Evolutionary conservation across 352 stramenopile genomes (phyloP).

Genomic region (Phytophthora fragariae): DNA sequence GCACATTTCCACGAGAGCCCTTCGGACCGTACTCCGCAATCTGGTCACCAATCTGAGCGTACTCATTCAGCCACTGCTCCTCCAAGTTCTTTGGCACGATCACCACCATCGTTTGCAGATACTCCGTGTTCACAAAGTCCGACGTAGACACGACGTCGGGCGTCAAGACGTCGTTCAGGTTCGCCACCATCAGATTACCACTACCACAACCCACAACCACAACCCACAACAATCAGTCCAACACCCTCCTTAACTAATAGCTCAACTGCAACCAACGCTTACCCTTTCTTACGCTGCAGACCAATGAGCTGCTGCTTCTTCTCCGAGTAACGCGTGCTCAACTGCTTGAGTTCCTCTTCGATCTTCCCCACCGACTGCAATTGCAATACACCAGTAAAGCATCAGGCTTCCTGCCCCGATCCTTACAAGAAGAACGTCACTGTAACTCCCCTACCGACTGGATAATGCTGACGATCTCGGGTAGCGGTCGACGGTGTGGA

Average conservation of each 20-base stretch:
- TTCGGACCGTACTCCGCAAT: slow-evolving; percentile 93
- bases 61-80: slow-evolving; percentile 90
- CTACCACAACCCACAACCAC: slow-evolving; percentile 32
- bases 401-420: neutral
- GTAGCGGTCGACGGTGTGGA: slow-evolving; percentile 94
- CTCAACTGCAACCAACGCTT: neutral
- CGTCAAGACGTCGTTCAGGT: slow-evolving; percentile 96
- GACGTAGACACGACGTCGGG: slow-evolving; percentile 88
- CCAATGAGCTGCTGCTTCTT: slow-evolving; percentile 93
- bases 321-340: slow-evolving; percentile 93
- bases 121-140: slow-evolving; percentile 97
- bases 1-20: slow-evolving; percentile 90
- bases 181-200: slow-evolving; percentile 94
- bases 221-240: slow-evolving; percentile 11
- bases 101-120: slow-evolving; percentile 97
- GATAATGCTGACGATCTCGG: slow-evolving; percentile 96
- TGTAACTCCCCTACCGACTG: slow-evolving; percentile 70
- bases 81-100: slow-evolving; percentile 94
- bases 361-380: slow-evolving; percentile 92
- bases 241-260: neutral
- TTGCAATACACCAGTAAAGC: slow-evolving; percentile 7
- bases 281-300: slow-evolving; percentile 94
- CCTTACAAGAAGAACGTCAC: neutral
- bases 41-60: slow-evolving; percentile 88
- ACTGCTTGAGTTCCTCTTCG: slow-evolving; percentile 97